Percentiles rank a stretch among this genome's conserved stretches.
Conservation (phyloP, 441 rosid species). For the Erodium moschatum region DNA sequence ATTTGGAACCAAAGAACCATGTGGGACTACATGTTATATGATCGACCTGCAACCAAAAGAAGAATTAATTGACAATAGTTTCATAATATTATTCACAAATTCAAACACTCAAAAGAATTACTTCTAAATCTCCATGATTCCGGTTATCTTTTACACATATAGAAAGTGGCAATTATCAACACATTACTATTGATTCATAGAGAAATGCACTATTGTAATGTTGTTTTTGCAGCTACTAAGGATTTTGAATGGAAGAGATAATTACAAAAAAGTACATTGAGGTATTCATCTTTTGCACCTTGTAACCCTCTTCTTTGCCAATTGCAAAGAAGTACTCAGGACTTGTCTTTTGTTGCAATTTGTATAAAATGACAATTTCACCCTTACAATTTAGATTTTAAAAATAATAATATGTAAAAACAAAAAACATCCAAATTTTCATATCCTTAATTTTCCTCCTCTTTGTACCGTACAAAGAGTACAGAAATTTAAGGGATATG, state of each 20-base stretch:
- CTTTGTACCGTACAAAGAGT: too few species aligned
- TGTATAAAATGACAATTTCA: too few species aligned
- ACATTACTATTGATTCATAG: background rate
- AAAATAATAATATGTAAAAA: too few species aligned
- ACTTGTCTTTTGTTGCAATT: too few species aligned
- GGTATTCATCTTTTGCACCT: too few species aligned
- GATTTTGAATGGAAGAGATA: slow-evolving; percentile 6
- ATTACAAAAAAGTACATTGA: too few species aligned
- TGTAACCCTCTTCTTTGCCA: too few species aligned
- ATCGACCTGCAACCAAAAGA: background rate
- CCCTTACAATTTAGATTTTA: too few species aligned
- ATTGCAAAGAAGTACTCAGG: too few species aligned
- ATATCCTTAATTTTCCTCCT: too few species aligned
- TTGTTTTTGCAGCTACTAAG: slow-evolving; percentile 9
- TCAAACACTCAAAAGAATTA: background rate
- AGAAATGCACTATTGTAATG: slow-evolving; percentile 11
- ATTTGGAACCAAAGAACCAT: background rate
- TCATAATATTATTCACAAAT: background rate
- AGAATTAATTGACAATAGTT: background rate
- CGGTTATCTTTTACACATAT: background rate
- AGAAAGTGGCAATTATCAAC: background rate
- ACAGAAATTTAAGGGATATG: too few species aligned
- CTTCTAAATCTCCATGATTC: background rate
- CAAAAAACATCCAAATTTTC: too few species aligned
- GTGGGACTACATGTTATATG: background rate